A percentile compares a stretch with the other conserved stretches of the same genome.
Conservation (phyloP, 1,284 basidiomycete species). For the Paramarasmius palmivorus region DNA sequence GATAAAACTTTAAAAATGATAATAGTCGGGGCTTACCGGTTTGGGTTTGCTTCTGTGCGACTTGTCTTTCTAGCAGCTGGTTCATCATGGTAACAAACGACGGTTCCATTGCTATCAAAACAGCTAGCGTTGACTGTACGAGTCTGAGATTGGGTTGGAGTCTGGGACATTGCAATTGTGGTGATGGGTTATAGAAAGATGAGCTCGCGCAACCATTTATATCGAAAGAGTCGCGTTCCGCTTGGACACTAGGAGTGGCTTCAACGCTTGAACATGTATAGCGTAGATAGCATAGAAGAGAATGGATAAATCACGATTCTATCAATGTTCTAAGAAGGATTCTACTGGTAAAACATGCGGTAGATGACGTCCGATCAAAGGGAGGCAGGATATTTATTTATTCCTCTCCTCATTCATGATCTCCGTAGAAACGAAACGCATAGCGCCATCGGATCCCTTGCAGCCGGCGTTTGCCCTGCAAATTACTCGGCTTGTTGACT, state of each 20-base stretch:
- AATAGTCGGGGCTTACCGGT: slow-evolving; percentile 35
- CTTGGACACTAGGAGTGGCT: no score
- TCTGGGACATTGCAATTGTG: background rate
- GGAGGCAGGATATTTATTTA: slow-evolving; percentile 2
- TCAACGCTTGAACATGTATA: no score
- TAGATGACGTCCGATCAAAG: no score
- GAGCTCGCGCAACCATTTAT: no score
- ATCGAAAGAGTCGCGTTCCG: no score
- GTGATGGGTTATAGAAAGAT: background rate
- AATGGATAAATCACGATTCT: no score
- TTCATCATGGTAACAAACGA: slow-evolving; percentile 26
- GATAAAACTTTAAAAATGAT: no score
- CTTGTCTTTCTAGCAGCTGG: slow-evolving; percentile 26
- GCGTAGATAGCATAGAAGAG: no score
- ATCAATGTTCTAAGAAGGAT: no score
- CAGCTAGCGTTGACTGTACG: slow-evolving; percentile 8
- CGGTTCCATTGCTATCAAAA: slow-evolving; percentile 17
- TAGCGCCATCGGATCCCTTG: slow-evolving; percentile 44
- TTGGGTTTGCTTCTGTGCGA: slow-evolving; percentile 25
- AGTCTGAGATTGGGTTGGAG: background rate
- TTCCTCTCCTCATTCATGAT: slow-evolving; percentile 23
- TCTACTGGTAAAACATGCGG: no score
- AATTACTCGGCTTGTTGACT: slow-evolving; percentile 66
- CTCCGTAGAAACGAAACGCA: slow-evolving; percentile 42
- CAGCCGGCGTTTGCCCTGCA: slow-evolving; percentile 68